A percentile compares a stretch with the other conserved stretches of the same genome.
These are phyloP conservation scores for Cyclospora cayetanensis DNA, from an alignment of 169 alveolate species.

Conservation along the genomic window DNA sequence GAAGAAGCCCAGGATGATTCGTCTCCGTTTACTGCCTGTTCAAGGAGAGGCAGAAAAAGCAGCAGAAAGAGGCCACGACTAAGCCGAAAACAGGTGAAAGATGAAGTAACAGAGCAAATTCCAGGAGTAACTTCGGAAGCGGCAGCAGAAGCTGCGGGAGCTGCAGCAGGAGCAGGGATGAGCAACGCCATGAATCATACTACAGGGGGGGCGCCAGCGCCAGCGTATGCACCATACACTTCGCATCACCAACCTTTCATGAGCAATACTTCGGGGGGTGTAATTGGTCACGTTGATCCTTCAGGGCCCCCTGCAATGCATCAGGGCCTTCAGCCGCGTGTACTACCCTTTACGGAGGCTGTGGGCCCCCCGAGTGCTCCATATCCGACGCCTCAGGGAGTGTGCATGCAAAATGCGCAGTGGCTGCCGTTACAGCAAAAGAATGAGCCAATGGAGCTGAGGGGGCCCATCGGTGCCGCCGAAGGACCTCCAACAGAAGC, in stretches of 20 bases:
- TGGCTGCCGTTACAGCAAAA: background rate
- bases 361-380: conserved; percentile 26
- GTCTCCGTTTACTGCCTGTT: background rate
- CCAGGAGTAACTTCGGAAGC: background rate
- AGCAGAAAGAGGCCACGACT: background rate
- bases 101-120: background rate
- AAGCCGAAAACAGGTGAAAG: background rate
- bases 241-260: no score
- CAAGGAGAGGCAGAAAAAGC: background rate
- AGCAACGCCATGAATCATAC: no score
- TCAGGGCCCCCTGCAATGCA: background rate
- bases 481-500: conserved; percentile 44
- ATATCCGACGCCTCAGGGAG: background rate
- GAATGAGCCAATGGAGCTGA: background rate
- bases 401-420: background rate
- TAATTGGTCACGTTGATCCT: background rate
- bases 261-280: no score
- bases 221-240: no score
- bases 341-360: background rate
- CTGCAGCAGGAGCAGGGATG: background rate
- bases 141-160: background rate
- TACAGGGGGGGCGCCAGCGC: no score
- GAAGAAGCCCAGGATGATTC: no score
- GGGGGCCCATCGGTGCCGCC: background rate
- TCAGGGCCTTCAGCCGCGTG: background rate